Evolutionary conservation across 441 rosid genomes (phyloP).

Genomic region (Arabidopsis lyrata): DNA sequence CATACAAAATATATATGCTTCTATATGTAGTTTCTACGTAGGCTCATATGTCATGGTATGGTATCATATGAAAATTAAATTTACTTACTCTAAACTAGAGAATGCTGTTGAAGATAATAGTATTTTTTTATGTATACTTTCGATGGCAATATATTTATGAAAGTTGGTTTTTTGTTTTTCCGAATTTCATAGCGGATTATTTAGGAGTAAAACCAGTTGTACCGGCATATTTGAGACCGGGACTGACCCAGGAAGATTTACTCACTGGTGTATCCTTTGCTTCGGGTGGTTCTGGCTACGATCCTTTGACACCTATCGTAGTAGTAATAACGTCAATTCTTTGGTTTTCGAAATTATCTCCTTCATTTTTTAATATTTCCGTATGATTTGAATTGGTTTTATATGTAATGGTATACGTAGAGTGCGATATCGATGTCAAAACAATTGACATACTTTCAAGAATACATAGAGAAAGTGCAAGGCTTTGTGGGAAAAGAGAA

Average conservation of each 20-base stretch:
- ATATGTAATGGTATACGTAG: slow-evolving; percentile 44
- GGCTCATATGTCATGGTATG: slow-evolving; percentile 3
- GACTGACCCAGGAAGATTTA: slow-evolving; percentile 46
- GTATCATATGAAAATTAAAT: neutral
- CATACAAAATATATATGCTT: slow-evolving; percentile 6
- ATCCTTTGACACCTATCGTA: slow-evolving; percentile 51
- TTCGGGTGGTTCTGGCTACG: slow-evolving; percentile 58
- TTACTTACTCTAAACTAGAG: neutral
- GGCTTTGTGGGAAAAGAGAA: slow-evolving; percentile 53
- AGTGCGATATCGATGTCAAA: slow-evolving; percentile 64
- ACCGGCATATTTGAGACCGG: slow-evolving; percentile 50
- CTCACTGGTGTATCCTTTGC: slow-evolving; percentile 59
- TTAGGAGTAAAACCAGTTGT: slow-evolving; percentile 45
- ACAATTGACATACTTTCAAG: slow-evolving; percentile 59
- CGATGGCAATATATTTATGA: neutral
- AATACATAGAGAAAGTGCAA: slow-evolving; percentile 59
- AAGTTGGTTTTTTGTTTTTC: neutral
- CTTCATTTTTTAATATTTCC: neutral
- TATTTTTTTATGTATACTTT: neutral
- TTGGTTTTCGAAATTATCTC: neutral
- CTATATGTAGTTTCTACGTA: neutral
- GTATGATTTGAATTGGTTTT: neutral
- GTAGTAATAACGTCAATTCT: slow-evolving; percentile 40
- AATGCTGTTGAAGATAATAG: neutral
- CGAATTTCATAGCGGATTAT: slow-evolving; percentile 44